A percentile compares a stretch with the other conserved stretches of the same genome.
phyloP scores from a whole-genome alignment of 192 early-diverging fungal genomes.

The Backusella psychrophila region DNA sequence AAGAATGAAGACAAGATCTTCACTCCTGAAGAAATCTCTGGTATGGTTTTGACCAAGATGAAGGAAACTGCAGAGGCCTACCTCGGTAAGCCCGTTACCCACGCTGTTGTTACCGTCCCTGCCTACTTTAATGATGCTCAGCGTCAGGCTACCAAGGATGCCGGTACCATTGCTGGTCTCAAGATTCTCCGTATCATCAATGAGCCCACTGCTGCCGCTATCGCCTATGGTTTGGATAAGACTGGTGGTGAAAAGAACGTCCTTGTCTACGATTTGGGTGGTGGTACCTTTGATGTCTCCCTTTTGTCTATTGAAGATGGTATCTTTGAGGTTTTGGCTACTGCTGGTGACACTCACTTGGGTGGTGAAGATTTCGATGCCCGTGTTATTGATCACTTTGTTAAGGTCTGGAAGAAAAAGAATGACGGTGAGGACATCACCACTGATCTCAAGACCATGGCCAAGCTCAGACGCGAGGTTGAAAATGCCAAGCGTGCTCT shows the following conservation, averaged over 20 bases:
- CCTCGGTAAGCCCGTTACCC: conserved; percentile 74
- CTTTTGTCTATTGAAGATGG: conserved; percentile 95
- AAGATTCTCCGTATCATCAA: conserved; percentile 87
- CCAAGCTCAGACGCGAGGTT: conserved; percentile 91
- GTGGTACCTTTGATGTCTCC: conserved; percentile 97
- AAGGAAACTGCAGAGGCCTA: conserved; percentile 83
- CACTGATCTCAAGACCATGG: conserved; percentile 80
- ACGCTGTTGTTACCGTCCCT: conserved; percentile 90
- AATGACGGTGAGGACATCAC: conserved; percentile 67
- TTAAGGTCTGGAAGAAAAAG: conserved; percentile 87
- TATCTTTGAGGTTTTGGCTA: conserved; percentile 97
- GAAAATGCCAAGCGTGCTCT: conserved; percentile 90
- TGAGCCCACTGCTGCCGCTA: conserved; percentile 98
- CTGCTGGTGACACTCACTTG: conserved; percentile 97
- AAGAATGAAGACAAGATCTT: conserved; percentile 83
- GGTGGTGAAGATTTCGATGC: conserved; percentile 99
- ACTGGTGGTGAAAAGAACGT: conserved; percentile 85
- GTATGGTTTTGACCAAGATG: conserved; percentile 95
- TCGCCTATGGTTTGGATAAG: conserved; percentile 98
- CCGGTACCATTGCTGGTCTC: conserved; percentile 81
- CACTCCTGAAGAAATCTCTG: conserved; percentile 93
- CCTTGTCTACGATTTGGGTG: conserved; percentile 96
- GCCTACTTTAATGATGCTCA: conserved; percentile 94
- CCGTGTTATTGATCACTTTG: conserved; percentile 89
- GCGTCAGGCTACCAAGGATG: conserved; percentile 91